A percentile compares a stretch with the other conserved stretches of the same genome.
Conservation (phyloP, 306 rosid species). For the Dalbergia cultrata region DNA sequence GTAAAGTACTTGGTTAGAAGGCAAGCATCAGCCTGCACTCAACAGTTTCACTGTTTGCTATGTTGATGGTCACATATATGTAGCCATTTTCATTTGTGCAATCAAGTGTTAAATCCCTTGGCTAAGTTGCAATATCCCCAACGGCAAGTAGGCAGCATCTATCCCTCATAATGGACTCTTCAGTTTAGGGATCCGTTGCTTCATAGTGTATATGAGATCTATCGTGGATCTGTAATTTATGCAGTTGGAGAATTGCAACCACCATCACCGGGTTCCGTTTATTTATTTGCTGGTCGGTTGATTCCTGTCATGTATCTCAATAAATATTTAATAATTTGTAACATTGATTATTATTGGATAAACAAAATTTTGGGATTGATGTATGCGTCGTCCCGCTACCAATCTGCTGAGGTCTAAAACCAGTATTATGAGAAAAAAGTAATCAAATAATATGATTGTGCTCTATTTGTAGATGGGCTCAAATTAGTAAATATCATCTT, state of each 20-base stretch:
- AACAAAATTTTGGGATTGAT: slow-evolving; percentile 28
- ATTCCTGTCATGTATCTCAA: slow-evolving; percentile 47
- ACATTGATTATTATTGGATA: slow-evolving; percentile 43
- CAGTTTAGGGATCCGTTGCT: slow-evolving; percentile 23
- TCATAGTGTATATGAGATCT: slow-evolving; percentile 46
- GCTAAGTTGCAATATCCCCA: slow-evolving; percentile 15
- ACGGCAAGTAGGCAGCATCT: slow-evolving; percentile 27
- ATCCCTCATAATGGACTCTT: slow-evolving; percentile 18
- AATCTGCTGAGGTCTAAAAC: not conserved
- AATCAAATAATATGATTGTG: not conserved
- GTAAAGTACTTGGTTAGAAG: slow-evolving; percentile 70
- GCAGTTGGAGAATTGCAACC: slow-evolving; percentile 51
- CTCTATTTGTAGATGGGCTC: not conserved
- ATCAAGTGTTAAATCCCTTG: slow-evolving; percentile 33
- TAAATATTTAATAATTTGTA: slow-evolving; percentile 54
- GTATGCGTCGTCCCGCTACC: not conserved
- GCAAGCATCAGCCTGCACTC: not conserved
- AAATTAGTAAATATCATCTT: not conserved
- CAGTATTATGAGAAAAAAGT: not conserved
- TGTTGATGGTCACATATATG: slow-evolving; percentile 5
- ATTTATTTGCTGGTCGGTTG: slow-evolving; percentile 50
- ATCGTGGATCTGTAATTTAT: slow-evolving; percentile 38
- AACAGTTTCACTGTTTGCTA: slow-evolving; percentile 17
- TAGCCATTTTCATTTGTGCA: slow-evolving; percentile 14
- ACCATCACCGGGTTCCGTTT: slow-evolving; percentile 43